Evolutionary conservation across 1,139 yeast genomes (phyloP), one percentile per base, ranked within the genome.

Genomic region (Blastobotrys indianensis): DNA sequence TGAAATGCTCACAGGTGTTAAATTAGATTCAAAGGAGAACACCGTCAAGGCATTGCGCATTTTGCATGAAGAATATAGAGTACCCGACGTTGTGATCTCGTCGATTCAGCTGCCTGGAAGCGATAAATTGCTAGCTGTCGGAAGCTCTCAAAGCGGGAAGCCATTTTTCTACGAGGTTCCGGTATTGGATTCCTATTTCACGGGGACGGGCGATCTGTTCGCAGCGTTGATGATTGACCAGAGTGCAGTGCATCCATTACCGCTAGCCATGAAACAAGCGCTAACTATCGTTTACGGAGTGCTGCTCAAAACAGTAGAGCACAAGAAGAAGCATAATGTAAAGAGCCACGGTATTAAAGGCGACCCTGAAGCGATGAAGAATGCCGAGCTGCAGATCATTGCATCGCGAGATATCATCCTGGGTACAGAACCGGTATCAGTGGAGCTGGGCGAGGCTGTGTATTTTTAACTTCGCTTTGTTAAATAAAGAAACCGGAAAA

Each of bases 151-250:
- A 42, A 55, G 50, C 5, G 42, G 36, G 30, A 23, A 46, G 34
- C 54, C 65, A 6, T 67, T 68, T 48, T 68, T 67, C 62, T 74
- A 76, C 63, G 63, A 71, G 55, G 70, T 80, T 13, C 79, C 82
- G 4, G 65, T 71, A 37, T 75, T 86, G 45, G 73, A 81, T 40
- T 82, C 90, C 2, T 82, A 82, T 53, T 90, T 90, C 63, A 84
- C 94, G 1, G 97, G 98, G 0, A 88, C 92, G 4, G 98, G 98
- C 2, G 98, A 92, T 58, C 68, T 92, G 37, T 87, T 92, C 61
- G 78, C 94, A 0, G 94, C 95, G 0, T 62, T 90, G 39, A 63
- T 88, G 34, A 63, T 85, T 2, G 92, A 86, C 64, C 72, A 81
- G 48, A 5, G 5, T 32, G 15, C 38, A 31, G 32, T 32, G 25